These are phyloP conservation scores for Phytophthora vignae DNA, from an alignment of 352 stramenopile species.

Conservation along the genomic window DNA sequence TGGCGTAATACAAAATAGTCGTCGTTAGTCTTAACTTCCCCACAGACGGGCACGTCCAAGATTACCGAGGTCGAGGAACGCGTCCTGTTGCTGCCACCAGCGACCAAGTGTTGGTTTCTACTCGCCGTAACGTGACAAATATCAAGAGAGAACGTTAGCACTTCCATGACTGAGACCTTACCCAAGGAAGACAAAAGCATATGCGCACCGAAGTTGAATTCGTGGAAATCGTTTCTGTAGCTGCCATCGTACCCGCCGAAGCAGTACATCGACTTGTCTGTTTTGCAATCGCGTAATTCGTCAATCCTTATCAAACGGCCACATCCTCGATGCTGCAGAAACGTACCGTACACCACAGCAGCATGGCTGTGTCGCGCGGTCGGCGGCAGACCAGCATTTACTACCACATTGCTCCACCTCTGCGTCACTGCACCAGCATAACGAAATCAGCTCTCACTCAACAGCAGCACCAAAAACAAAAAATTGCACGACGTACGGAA, in stretches of 20 bases:
- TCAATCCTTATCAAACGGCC: background rate
- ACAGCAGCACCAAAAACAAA: background rate
- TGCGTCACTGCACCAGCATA: conserved; percentile 63
- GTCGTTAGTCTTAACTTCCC: background rate
- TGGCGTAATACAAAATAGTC: conserved; percentile 22
- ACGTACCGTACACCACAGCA: conserved; percentile 87
- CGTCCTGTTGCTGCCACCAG: conserved; percentile 79
- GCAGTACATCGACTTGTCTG: conserved; percentile 88
- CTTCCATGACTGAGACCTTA: background rate
- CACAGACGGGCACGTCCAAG: background rate
- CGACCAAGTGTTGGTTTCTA: conserved; percentile 89
- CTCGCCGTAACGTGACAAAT: conserved; percentile 5
- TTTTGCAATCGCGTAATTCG: background rate
- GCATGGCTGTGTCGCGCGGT: conserved; percentile 96
- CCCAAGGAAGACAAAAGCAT: background rate
- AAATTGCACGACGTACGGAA: conserved; percentile 80
- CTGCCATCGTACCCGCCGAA: conserved; percentile 97
- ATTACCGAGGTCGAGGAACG: conserved; percentile 72
- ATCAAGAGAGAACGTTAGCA: background rate
- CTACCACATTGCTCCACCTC: conserved; percentile 77
- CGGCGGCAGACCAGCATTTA: conserved; percentile 86
- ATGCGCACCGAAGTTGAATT: conserved; percentile 94
- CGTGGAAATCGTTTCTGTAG: conserved; percentile 96
- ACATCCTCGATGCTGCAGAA: background rate
- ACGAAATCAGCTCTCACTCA: conserved; percentile 11